phyloP scores from a whole-genome alignment of 2,329 filamentous ascomycete species.

The Berkeleyomyces basicola region DNA sequence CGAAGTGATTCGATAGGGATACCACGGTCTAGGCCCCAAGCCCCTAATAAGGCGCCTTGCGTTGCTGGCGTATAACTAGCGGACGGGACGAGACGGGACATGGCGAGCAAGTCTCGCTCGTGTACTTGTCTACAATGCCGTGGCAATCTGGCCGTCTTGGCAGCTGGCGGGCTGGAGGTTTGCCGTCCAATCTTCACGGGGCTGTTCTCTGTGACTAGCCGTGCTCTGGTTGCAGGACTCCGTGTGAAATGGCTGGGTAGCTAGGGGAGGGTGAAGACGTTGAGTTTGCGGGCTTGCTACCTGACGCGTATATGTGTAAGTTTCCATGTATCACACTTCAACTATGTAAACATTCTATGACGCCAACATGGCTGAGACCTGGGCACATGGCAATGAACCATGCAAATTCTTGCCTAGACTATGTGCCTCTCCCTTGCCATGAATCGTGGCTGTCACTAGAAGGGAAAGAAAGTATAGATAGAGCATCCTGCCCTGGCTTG shows the following conservation, averaged over 20 bases:
- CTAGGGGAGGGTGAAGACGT: background rate
- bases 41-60: background rate
- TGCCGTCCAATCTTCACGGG: too few species aligned
- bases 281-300: background rate
- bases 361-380: background rate
- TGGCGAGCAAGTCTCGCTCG: background rate
- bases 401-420: background rate
- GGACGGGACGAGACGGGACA: background rate
- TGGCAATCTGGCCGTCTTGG: background rate
- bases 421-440: background rate
- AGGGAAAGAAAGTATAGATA: background rate
- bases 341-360: background rate
- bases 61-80: background rate
- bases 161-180: background rate
- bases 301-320: background rate
- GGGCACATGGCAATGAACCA: background rate
- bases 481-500: background rate
- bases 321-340: background rate
- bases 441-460: background rate
- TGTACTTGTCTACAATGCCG: background rate
- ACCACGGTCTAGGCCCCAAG: background rate
- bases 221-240: too few species aligned
- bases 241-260: too few species aligned
- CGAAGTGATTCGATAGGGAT: background rate
- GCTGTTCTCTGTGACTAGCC: background rate